Conservation (phyloP, 352 stramenopile species). For the Discostella stelligera region DNA sequence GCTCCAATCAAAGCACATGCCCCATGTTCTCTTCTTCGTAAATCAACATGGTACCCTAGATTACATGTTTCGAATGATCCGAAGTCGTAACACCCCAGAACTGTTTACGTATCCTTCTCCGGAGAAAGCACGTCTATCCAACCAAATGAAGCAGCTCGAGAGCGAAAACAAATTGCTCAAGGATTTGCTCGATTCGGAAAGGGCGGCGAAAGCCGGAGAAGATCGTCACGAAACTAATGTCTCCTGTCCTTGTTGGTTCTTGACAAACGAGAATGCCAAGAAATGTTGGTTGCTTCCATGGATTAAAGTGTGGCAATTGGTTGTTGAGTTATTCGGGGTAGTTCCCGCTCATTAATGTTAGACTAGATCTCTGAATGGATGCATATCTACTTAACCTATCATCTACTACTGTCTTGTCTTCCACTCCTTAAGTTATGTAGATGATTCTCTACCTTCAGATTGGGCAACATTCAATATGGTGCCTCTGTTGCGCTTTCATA, state of each 20-base stretch:
- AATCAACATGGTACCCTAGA: constrained; percentile 21
- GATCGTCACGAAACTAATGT: constrained; percentile 13
- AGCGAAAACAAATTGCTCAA: constrained; percentile 38
- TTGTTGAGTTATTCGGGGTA: constrained; percentile 18
- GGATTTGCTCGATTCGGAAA: constrained; percentile 31
- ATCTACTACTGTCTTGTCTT: too few species aligned
- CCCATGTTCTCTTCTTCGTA: constrained; percentile 32
- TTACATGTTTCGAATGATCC: constrained; percentile 26
- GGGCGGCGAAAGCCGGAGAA: constrained; percentile 5
- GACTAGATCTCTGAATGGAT: too few species aligned
- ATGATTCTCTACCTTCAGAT: too few species aligned
- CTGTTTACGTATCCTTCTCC: constrained; percentile 31
- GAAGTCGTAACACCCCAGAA: constrained; percentile 20
- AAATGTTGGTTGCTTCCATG: constrained; percentile 20
- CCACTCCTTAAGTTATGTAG: too few species aligned
- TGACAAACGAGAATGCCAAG: constrained; percentile 14
- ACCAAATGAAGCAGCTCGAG: constrained; percentile 38
- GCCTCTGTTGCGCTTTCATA: too few species aligned
- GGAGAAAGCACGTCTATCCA: constrained; percentile 32
- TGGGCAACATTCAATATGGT: too few species aligned
- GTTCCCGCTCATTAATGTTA: too few species aligned
- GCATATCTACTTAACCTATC: too few species aligned
- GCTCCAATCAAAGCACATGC: constrained; percentile 30
- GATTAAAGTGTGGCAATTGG: constrained; percentile 14
- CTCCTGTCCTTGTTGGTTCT: neutral